Evolutionary conservation across 73 alveolate genomes (phyloP).

Genomic region (Paramecium biaurelia): DNA sequence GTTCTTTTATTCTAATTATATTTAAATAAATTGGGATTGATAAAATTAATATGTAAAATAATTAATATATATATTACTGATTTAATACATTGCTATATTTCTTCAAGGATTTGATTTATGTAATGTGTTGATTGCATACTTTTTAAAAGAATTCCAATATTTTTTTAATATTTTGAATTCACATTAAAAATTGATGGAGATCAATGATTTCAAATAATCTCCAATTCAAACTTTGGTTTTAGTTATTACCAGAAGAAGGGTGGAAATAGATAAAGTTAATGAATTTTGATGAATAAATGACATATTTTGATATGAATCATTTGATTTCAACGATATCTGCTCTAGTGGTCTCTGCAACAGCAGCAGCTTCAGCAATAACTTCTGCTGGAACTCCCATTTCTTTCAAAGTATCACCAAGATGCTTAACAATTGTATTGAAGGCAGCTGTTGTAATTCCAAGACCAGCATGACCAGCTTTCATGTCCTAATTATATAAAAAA

Average conservation of each 20-base stretch:
- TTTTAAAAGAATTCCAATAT: background rate
- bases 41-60: background rate
- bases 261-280: background rate
- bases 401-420: constrained; percentile 63
- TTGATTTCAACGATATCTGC: constrained; percentile 61
- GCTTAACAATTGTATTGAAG: constrained; percentile 64
- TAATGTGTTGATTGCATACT: background rate
- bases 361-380: constrained; percentile 64
- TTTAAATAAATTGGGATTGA: background rate
- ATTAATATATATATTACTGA: background rate
- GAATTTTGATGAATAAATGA: background rate
- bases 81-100: background rate
- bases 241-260: background rate
- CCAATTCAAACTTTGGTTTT: background rate
- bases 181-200: background rate
- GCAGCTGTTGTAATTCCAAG: constrained; percentile 66
- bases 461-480: constrained; percentile 73
- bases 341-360: constrained; percentile 51
- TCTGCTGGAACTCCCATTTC: constrained; percentile 74
- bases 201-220: background rate
- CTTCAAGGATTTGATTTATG: background rate
- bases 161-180: background rate
- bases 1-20: background rate
- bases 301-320: background rate
- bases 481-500: constrained; percentile 37